Conservation (phyloP, 208 protist species). For the Wallacemonas collosoma region DNA sequence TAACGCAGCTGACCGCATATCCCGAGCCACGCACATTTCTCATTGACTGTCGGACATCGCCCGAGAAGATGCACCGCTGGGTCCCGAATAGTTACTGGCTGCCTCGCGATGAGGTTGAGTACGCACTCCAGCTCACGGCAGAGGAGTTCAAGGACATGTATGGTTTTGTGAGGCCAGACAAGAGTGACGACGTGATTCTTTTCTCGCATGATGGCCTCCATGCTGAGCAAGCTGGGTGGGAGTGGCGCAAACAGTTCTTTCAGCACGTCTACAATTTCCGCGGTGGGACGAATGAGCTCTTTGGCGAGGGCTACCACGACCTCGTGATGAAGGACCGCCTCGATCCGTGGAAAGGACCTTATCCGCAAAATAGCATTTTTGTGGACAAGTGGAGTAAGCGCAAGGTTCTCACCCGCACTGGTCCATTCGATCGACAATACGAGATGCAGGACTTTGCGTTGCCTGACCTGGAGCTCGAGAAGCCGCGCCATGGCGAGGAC, state of each 20-base stretch:
- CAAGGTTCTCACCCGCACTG: constrained; percentile 83
- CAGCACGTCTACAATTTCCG: constrained; percentile 93
- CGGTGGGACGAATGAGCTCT: constrained; percentile 88
- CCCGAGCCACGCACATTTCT: constrained; percentile 79
- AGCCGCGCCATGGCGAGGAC: constrained; percentile 74
- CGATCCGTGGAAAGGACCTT: constrained; percentile 89
- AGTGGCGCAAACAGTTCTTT: constrained; percentile 87
- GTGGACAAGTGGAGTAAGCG: constrained; percentile 93
- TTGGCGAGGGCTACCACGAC: constrained; percentile 83
- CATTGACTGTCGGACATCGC: constrained; percentile 76
- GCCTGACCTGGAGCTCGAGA: constrained; percentile 86
- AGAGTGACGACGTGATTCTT: constrained; percentile 83
- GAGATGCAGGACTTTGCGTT: constrained; percentile 93
- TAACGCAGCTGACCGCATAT: constrained; percentile 68
- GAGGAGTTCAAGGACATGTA: constrained; percentile 92
- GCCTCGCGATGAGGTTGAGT: constrained; percentile 90
- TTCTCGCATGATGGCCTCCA: constrained; percentile 89
- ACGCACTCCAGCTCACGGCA: constrained; percentile 81
- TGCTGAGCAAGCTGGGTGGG: constrained; percentile 90
- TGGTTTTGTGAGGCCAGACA: constrained; percentile 74
- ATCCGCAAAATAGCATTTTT: constrained; percentile 88
- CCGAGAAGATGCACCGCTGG: constrained; percentile 87
- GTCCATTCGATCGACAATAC: constrained; percentile 90
- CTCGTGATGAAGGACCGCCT: constrained; percentile 72
- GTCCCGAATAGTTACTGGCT: constrained; percentile 87